Evolutionary conservation across 2,329 filamentous ascomycete genomes (phyloP), one percentile per base, ranked within the genome.

Genomic region (Tolypocladium endophyticum): DNA sequence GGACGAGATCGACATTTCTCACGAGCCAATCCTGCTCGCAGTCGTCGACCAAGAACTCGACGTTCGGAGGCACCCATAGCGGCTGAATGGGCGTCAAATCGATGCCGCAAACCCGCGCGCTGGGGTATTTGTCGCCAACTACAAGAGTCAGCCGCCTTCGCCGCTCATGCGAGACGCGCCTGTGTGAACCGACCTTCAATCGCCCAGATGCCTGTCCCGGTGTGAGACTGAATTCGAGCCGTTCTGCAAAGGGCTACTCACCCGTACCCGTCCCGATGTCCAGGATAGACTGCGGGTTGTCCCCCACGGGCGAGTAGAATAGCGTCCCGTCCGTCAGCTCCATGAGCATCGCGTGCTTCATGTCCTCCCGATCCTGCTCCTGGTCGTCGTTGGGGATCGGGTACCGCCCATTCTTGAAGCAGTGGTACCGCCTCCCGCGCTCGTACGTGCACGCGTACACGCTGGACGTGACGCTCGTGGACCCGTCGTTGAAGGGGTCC

Each of bases 1-100:
- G 69, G 14, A 72, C 69, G 20, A 71, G 64, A 58, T 74, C 72
- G 25, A 61, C 62, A 9, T 66, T 61, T 4, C 62, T 59, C 30
- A 64, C 61, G 16, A 71, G 45, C 71, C 72, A 74, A 35, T 70
- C 68, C 43, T 68, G 62, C 53, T 74, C 70, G 36, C 68, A 66
- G 60, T 74, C 70, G 55, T 74, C 72, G 35, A 74, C 69, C 41
- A 74, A 50, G 59, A 77, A 76, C 38, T 69, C 66, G 20, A 76
- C 74, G 53, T 76, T 77, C 0, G 73, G 70, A 3, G 74, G 74
- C 4, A 75, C 72, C 73, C 72, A 75, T 30, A 68, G 56, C 1
- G 75, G 73, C 61, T 77, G 74, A 16, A 74, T 75, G 0, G 74
- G 74, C 11, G 69, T 72, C n/a, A 76, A 60, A 58, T 77, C 75